Percentiles rank a stretch among this genome's conserved stretches.
phyloP scores from a whole-genome alignment of 176 grass and related monocot species.

The Paspalum vaginatum region DNA sequence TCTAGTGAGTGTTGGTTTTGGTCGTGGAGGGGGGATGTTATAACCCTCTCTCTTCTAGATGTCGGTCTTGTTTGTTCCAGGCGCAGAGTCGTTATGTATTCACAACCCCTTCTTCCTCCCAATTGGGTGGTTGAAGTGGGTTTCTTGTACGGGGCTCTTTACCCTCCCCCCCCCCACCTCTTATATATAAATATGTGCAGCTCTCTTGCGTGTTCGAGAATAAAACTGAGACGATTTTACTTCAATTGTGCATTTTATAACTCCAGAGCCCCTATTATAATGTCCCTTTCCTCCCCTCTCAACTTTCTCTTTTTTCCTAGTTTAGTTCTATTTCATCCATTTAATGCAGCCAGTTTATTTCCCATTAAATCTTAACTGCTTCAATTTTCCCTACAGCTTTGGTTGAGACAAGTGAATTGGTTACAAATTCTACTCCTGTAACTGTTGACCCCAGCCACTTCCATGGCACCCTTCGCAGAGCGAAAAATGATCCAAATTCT shows the following conservation, averaged over 20 bases:
- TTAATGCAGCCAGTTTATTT: constrained; percentile 15
- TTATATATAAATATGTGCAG: too few species aligned
- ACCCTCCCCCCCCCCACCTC: too few species aligned
- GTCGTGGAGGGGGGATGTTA: too few species aligned
- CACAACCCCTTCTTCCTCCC: too few species aligned
- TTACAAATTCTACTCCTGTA: constrained; percentile 44
- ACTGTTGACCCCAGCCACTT: constrained; percentile 70
- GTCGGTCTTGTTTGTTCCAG: too few species aligned
- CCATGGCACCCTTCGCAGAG: constrained; percentile 59
- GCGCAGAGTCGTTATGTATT: too few species aligned
- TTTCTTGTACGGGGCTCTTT: too few species aligned
- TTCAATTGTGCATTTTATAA: constrained; percentile 3
- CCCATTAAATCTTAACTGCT: background rate
- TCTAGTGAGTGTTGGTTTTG: too few species aligned
- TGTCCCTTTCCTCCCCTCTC: constrained; percentile 2
- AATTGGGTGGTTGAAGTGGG: too few species aligned
- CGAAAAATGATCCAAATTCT: constrained; percentile 75
- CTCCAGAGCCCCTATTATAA: constrained; percentile 3
- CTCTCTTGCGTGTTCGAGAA: too few species aligned
- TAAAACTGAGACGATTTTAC: background rate
- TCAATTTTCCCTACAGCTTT: constrained; percentile 56
- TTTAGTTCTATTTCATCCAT: constrained; percentile 15
- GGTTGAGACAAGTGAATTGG: constrained; percentile 62
- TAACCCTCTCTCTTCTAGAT: too few species aligned
- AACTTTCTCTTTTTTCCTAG: background rate